Evolutionary conservation across 2,329 filamentous ascomycete genomes (phyloP), one percentile per base, ranked within the genome.

Genomic region (Cladosporium colombiae): DNA sequence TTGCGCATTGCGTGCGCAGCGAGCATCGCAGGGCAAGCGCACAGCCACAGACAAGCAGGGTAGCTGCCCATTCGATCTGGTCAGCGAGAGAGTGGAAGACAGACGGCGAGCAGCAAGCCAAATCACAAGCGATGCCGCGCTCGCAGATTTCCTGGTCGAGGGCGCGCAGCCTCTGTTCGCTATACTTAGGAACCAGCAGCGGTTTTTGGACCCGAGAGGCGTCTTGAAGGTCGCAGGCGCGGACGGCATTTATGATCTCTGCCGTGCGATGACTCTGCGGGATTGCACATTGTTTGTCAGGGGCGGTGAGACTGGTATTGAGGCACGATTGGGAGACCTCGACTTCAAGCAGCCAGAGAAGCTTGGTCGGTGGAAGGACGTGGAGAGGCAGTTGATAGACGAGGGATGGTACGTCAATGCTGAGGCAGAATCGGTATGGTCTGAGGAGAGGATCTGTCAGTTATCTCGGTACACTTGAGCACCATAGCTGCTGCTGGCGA

Each of bases 241-340:
- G 6, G 63, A 69, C 4, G 55, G 60, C 1, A 62, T 71, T 5
- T 29, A 44, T 3, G 40, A 76, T 68, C 59, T 78, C 29, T 76
- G 76, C 65, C 74, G 74, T 46, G 81, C 81, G 11, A 83, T 83
- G 81, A 83, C 81, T 1, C 68, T 83, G 14, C 73, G 81, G 37
- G 81, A 83, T 65, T 83, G 81, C 66, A 81, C 81, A 4, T 69
- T 83, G 6, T 82, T 81, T 67, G 69, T 83, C 21, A 73, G 69
- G 56, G 61, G 55, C 18, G 69, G 67, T 31, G 67, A 62, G 5
- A 52, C 65, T 5, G 65, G 68, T 0, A 74, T 82, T 16, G 79
- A 80, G 40, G 78, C 78, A 11, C 76, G 80, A 52, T 71, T 83
- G 4, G 81, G 76, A 0, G 81, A 83, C 69, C 74, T 83, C 6